Conservation (phyloP, 2,329 filamentous ascomycete species). For the Fusarium miscanthi region DNA sequence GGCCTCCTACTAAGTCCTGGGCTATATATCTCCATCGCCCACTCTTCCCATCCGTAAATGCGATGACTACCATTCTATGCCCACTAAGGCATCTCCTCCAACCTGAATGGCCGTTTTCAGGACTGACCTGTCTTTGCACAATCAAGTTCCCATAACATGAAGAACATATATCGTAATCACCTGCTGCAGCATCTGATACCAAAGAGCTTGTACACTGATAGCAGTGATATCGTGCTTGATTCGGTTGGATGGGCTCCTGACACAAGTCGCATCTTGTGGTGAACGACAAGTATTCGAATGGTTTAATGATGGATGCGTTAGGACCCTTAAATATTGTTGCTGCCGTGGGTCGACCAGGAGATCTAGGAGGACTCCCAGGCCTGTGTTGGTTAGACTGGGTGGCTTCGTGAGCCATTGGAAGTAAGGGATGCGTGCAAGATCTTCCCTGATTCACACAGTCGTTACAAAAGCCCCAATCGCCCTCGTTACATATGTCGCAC, state of each 20-base stretch:
- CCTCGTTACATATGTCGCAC: constrained; percentile 87
- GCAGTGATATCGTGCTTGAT: constrained; percentile 81
- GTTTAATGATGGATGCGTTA: constrained; percentile 58
- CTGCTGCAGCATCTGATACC: constrained; percentile 61
- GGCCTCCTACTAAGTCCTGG: constrained; percentile 81
- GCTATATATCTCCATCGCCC: constrained; percentile 76
- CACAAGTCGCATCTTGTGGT: constrained; percentile 84
- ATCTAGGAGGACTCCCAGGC: constrained; percentile 53
- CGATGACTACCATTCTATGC: constrained; percentile 86
- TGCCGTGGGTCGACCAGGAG: constrained; percentile 58
- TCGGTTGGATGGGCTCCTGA: constrained; percentile 75
- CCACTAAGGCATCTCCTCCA: constrained; percentile 85
- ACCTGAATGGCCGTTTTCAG: constrained; percentile 80
- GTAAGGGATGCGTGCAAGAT: constrained; percentile 83
- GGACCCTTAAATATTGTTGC: constrained; percentile 62
- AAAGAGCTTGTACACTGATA: constrained; percentile 71
- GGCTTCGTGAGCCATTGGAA: constrained; percentile 76
- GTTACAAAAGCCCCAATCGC: constrained; percentile 95
- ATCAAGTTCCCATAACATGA: constrained; percentile 80
- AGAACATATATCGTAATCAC: constrained; percentile 89
- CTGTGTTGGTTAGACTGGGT: constrained; percentile 49
- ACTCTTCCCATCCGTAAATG: constrained; percentile 75
- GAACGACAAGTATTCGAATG: constrained; percentile 77
- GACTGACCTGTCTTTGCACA: constrained; percentile 70
- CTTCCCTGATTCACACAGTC: constrained; percentile 84